Evolutionary conservation across 1,284 basidiomycete genomes (phyloP), one percentile per base, ranked within the genome.

Genomic region (Ustilago loliicola): DNA sequence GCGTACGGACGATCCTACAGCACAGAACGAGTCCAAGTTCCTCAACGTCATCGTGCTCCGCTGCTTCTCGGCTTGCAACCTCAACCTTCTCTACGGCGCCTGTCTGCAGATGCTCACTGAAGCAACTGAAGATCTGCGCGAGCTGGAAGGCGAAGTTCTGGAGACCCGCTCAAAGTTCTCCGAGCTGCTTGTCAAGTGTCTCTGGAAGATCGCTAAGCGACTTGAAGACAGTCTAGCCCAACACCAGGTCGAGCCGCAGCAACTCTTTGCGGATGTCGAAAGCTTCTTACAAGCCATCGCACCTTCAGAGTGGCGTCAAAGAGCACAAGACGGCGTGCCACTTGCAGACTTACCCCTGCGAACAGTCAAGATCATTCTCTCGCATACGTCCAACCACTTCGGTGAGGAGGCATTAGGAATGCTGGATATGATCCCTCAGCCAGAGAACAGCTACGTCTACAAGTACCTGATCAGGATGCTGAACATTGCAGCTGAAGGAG

Each of bases 21-120:
- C 86, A 47, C 95, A 86, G 93, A 97, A 87, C 86, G 97, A 79
- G 52, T 95, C 95, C 23, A 92, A 94, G 67, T 98, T 97, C 87
- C 94, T 99, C 87, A 99, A 99, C 87, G 96, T 98, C 92, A 96
- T 99, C 68, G 93, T 99, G 67, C 89, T 99, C 61, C 92, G 96
- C 32, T 88, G 96, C 60, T 96, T 99, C 87, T 93, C 94, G 36
- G 95, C 95, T 17, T 93, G 94, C 34, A 90, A 95, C 78, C 90
- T 94, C 70, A 95, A 96, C 89, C 91, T 94, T 0, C 93, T 98
- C 57, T 97, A 98, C 88, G 91, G 93, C 47, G 89, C 93, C 0
- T 89, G 96, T 27, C 94, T 99, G 86, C 88, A 91, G 27, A 89
- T 98, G 40, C 90, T 99, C 4, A 89, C 94, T 52, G 92, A 94